Evolutionary conservation across 192 early-diverging fungal species (phyloP).

Genomic region (Podila verticillata): DNA sequence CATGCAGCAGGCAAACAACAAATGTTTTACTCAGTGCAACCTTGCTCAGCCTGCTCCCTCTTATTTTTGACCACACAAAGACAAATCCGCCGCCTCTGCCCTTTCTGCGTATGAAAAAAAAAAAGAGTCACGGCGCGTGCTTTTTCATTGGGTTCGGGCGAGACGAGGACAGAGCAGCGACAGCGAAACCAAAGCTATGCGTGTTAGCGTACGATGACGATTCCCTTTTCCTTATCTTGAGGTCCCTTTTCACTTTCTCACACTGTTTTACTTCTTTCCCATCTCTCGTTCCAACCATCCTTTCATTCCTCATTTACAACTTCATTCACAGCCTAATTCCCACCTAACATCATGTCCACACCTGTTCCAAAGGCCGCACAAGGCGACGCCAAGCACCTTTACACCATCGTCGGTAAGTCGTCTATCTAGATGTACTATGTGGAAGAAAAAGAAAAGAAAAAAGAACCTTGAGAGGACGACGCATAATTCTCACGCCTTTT

Average conservation of each 20-base stretch:
- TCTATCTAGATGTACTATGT: neutral
- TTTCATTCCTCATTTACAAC: neutral
- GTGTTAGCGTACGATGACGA: neutral
- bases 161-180: no score
- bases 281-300: neutral
- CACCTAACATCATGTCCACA: slow-evolving; percentile 16
- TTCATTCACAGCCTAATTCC: neutral
- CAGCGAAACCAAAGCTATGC: no score
- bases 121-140: no score
- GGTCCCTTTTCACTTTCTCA: neutral
- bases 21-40: neutral
- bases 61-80: no score
- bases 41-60: no score
- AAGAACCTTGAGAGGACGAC: no score
- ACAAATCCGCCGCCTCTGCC: no score
- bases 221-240: slow-evolving; percentile 5
- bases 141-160: no score
- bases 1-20: no score
- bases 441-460: neutral
- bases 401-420: slow-evolving; percentile 40
- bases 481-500: slow-evolving; percentile 1
- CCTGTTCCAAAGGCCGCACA: slow-evolving; percentile 1
- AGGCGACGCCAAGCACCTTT: slow-evolving; percentile 29
- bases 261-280: neutral
- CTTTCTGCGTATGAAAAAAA: no score